phyloP scores from a whole-genome alignment of 2,329 filamentous ascomycete species.

The Allantophomopsis lycopodina region DNA sequence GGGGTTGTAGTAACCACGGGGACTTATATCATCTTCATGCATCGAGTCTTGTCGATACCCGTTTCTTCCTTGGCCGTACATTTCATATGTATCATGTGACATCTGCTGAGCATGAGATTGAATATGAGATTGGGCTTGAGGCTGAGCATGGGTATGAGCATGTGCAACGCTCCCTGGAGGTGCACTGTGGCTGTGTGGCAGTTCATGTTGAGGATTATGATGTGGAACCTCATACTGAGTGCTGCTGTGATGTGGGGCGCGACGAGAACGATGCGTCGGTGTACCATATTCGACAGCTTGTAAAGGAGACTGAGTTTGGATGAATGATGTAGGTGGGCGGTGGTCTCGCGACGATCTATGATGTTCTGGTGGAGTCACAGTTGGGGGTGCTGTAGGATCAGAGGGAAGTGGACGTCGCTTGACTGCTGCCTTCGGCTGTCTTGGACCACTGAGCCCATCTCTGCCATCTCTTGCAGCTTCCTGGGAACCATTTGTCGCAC shows the following conservation, averaged over 20 bases:
- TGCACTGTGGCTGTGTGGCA: no score
- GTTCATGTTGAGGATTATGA: no score
- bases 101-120: no score
- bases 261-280: slow-evolving; percentile 8
- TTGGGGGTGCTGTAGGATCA: slow-evolving; percentile 44
- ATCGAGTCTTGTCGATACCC: no score
- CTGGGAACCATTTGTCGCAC: slow-evolving; percentile 21
- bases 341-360: slow-evolving; percentile 26
- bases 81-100: no score
- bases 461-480: slow-evolving; percentile 16
- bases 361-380: slow-evolving; percentile 17
- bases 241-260: slow-evolving; percentile 6
- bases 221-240: no score
- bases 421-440: slow-evolving; percentile 41
- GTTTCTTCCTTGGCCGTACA: no score
- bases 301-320: slow-evolving; percentile 37
- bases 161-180: no score
- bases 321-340: slow-evolving; percentile 25
- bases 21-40: no score
- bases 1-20: no score
- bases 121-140: no score
- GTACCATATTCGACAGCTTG: slow-evolving; percentile 30
- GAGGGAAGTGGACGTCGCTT: slow-evolving; percentile 76
- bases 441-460: slow-evolving; percentile 22
- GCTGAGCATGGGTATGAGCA: no score